These are phyloP conservation scores for Exidia glandulosa DNA, from an alignment of 768 basidiomycete species.

Conservation along the genomic window DNA sequence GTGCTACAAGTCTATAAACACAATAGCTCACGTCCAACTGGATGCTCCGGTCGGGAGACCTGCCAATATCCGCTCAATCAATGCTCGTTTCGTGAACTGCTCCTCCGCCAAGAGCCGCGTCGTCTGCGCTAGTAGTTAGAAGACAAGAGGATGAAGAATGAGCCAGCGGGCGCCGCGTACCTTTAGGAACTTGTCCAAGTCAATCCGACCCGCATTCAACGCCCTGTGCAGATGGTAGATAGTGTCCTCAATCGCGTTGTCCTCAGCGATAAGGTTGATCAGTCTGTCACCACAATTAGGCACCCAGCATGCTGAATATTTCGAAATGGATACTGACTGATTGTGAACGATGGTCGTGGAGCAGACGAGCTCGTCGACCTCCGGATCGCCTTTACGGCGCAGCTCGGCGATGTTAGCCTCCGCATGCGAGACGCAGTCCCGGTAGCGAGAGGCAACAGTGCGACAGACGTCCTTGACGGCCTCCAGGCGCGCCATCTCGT, in stretches of 20 bases:
- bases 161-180: conserved; percentile 35
- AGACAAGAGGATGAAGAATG: conserved; percentile 1
- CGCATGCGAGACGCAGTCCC: conserved; percentile 48
- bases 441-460: conserved; percentile 59
- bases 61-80: conserved; percentile 75
- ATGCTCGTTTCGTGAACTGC: conserved; percentile 92
- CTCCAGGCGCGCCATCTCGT: conserved; percentile 91
- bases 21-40: not conserved
- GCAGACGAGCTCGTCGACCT: conserved; percentile 94
- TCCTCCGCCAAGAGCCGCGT: conserved; percentile 85
- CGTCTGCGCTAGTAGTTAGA: conserved; percentile 32
- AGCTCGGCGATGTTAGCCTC: conserved; percentile 70
- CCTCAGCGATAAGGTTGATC: conserved; percentile 96
- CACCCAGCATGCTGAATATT: not conserved
- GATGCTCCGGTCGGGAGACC: conserved; percentile 11
- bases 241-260: conserved; percentile 96
- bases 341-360: conserved; percentile 93
- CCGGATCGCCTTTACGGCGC: conserved; percentile 75
- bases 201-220: conserved; percentile 80
- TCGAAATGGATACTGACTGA: conserved; percentile 51
- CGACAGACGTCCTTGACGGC: conserved; percentile 88
- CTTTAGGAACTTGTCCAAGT: conserved; percentile 88
- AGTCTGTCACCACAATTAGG: conserved; percentile 38
- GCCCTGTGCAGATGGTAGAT: conserved; percentile 94
- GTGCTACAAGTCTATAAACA: not conserved